Conservation (phyloP, 1,139 yeast genomes). For the Wickerhamomyces sp. region DNA sequence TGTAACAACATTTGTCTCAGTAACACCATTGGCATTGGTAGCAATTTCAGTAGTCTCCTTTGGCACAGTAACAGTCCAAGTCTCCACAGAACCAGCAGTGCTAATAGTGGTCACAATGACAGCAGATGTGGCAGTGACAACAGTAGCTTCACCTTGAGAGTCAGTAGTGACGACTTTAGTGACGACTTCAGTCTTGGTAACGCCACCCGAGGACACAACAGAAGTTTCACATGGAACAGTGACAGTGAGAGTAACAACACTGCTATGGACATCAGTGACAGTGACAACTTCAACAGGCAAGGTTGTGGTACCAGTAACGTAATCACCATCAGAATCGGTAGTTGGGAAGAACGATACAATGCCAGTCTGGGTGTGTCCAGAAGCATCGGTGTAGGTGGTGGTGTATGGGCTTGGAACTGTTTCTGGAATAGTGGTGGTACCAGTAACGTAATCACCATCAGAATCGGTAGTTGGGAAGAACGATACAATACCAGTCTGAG, state of each 20-base stretch:
- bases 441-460: conserved; percentile 1
- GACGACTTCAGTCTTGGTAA: conserved; percentile 2
- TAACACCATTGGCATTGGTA: conserved; percentile 1
- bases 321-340: conserved; percentile 1
- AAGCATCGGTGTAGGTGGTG: conserved; percentile 1
- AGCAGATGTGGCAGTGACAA: conserved; percentile 1
- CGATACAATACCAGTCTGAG: conserved; percentile 1
- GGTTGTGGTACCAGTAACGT: conserved; percentile 4
- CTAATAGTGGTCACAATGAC: conserved; percentile 2
- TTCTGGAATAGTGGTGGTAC: conserved; percentile 1
- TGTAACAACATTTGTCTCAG: conserved; percentile 2
- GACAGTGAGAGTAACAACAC: conserved; percentile 4
- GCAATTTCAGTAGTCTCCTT: background rate
- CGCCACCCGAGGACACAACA: background rate
- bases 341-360: conserved; percentile 5
- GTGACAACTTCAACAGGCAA: background rate
- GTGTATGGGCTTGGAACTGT: conserved; percentile 2
- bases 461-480: conserved; percentile 2
- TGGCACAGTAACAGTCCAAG: conserved; percentile 5
- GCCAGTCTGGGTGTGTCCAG: conserved; percentile 3
- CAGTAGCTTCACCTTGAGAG: conserved; percentile 1
- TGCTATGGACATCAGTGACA: conserved; percentile 2
- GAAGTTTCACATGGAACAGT: conserved; percentile 7
- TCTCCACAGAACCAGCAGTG: background rate
- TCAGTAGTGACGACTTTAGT: conserved; percentile 4